phyloP scores from a whole-genome alignment of 208 protist species.

The Trypanosoma grayi region DNA sequence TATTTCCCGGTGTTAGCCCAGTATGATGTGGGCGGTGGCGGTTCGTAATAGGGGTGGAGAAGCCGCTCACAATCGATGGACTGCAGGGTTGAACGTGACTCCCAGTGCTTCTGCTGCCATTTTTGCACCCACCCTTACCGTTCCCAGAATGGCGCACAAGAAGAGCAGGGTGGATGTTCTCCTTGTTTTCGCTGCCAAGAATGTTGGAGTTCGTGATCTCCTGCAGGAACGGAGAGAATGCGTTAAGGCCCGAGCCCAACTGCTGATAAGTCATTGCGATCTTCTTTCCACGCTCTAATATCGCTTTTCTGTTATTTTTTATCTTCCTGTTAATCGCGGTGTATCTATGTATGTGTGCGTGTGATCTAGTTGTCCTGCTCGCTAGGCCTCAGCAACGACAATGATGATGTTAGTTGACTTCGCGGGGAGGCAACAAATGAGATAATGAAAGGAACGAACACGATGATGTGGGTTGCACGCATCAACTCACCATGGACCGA shows the following conservation, averaged over 20 bases:
- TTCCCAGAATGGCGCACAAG: background rate
- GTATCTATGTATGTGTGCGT: slow-evolving; percentile 9
- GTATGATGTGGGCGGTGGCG: slow-evolving; percentile 10
- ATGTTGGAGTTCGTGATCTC: slow-evolving; percentile 22
- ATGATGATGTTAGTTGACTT: background rate
- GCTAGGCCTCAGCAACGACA: background rate
- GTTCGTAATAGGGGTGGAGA: slow-evolving; percentile 17
- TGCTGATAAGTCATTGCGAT: slow-evolving; percentile 4
- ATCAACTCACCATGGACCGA: too few species aligned
- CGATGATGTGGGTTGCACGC: too few species aligned
- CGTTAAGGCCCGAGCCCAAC: slow-evolving; percentile 5
- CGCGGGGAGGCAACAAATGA: background rate
- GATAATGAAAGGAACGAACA: slow-evolving; percentile 11
- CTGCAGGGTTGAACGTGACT: too few species aligned
- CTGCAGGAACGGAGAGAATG: slow-evolving; percentile 20
- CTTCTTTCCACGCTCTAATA: background rate
- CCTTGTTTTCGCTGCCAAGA: slow-evolving; percentile 15
- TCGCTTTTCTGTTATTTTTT: background rate
- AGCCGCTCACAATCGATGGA: slow-evolving; percentile 1
- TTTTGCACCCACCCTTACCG: background rate
- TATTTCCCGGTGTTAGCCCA: slow-evolving; percentile 28
- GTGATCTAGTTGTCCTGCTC: slow-evolving; percentile 1
- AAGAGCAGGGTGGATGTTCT: slow-evolving; percentile 24
- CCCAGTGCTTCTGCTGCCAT: background rate
- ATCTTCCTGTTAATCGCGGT: slow-evolving; percentile 4